Conservation (phyloP, 2,329 filamentous ascomycete genomes). For the Colletotrichum cordylinicola region DNA sequence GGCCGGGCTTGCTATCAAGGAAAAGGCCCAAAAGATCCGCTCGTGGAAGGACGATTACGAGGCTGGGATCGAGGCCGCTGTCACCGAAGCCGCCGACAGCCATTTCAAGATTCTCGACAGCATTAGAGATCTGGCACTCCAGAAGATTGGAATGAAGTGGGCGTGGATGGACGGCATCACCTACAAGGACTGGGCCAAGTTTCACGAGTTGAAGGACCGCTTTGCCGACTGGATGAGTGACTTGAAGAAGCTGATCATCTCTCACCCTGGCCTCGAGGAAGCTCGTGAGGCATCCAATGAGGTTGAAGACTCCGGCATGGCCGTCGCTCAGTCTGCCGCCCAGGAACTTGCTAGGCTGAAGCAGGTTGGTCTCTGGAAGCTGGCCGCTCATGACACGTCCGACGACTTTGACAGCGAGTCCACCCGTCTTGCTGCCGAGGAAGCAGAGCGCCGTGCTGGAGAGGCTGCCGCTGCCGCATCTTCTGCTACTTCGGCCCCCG, state of each 20-base stretch:
- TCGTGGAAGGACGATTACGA: slow-evolving; percentile 79
- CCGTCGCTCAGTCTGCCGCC: slow-evolving; percentile 77
- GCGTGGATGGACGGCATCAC: slow-evolving; percentile 95
- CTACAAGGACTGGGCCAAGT: slow-evolving; percentile 97
- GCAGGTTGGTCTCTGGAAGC: slow-evolving; percentile 85
- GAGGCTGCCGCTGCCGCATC: slow-evolving; percentile 33
- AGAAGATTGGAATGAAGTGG: slow-evolving; percentile 94
- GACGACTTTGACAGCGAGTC: slow-evolving; percentile 79
- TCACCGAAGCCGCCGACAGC: slow-evolving; percentile 76
- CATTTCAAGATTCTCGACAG: slow-evolving; percentile 84
- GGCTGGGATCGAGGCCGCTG: slow-evolving; percentile 69
- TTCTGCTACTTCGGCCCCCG: background rate
- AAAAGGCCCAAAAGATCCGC: slow-evolving; percentile 77
- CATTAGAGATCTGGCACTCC: slow-evolving; percentile 83
- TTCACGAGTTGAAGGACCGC: slow-evolving; percentile 83
- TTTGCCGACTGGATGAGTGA: slow-evolving; percentile 87
- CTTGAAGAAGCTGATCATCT: slow-evolving; percentile 76
- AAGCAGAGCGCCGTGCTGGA: slow-evolving; percentile 35
- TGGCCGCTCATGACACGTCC: slow-evolving; percentile 73
- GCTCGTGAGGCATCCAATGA: slow-evolving; percentile 72
- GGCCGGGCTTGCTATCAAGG: slow-evolving; percentile 76
- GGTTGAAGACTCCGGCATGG: slow-evolving; percentile 82
- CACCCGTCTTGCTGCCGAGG: slow-evolving; percentile 63
- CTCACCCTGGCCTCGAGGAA: slow-evolving; percentile 72
- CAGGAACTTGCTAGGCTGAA: slow-evolving; percentile 82